phyloP scores from a whole-genome alignment of 2,329 filamentous ascomycete genomes.

The Penicillium concentricum region DNA sequence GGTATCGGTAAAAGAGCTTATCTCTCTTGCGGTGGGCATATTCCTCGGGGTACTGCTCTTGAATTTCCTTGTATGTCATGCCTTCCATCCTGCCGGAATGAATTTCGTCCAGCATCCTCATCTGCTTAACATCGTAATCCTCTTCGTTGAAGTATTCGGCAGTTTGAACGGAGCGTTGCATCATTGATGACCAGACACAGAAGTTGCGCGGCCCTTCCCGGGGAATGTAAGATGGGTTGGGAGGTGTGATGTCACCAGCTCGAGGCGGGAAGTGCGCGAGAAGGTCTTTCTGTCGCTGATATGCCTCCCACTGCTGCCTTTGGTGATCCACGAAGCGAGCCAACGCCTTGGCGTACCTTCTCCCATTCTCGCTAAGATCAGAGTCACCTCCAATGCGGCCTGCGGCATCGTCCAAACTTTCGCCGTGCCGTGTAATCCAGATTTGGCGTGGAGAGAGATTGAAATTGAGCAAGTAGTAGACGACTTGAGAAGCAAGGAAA shows the following conservation, averaged over 20 bases:
- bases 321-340: constrained; percentile 81
- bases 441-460: constrained; percentile 94
- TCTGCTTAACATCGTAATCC: constrained; percentile 93
- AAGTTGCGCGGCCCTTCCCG: constrained; percentile 74
- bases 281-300: constrained; percentile 74
- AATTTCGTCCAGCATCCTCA: constrained; percentile 96
- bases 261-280: constrained; percentile 83
- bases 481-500: constrained; percentile 87
- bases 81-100: constrained; percentile 92
- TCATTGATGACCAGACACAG: constrained; percentile 98
- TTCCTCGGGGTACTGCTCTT: constrained; percentile 73
- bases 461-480: constrained; percentile 94
- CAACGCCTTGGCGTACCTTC: constrained; percentile 74
- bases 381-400: constrained; percentile 93
- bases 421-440: constrained; percentile 95
- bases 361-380: constrained; percentile 75
- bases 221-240: constrained; percentile 73
- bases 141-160: constrained; percentile 92
- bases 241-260: constrained; percentile 88
- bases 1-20: constrained; percentile 96
- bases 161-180: constrained; percentile 83
- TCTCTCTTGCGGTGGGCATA: constrained; percentile 75
- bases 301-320: constrained; percentile 75
- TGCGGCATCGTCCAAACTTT: constrained; percentile 81
- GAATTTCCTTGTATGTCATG: constrained; percentile 90